Evolutionary conservation across 139 green algal genomes (phyloP).

Genomic region (Volvox reticuliferus): DNA sequence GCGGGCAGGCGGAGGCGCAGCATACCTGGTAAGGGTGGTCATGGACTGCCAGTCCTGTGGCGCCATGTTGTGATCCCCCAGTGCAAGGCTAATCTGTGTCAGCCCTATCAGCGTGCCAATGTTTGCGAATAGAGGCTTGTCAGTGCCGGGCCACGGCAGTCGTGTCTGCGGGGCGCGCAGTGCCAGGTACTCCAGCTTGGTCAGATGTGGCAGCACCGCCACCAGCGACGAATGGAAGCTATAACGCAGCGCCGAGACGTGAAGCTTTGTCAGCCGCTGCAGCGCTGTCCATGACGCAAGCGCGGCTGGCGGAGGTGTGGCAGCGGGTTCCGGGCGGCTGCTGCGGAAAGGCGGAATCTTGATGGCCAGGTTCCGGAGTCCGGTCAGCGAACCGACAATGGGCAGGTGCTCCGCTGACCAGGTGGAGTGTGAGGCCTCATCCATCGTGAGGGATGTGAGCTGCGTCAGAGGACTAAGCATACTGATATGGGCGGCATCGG

Average conservation of each 20-base stretch:
- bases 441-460: slow-evolving; percentile 41
- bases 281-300: slow-evolving; percentile 20
- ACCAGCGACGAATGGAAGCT: slow-evolving; percentile 39
- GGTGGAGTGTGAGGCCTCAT: slow-evolving; percentile 36
- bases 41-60: slow-evolving; percentile 38
- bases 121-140: slow-evolving; percentile 43
- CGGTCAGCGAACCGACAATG: slow-evolving; percentile 45
- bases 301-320: not conserved
- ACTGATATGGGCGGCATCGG: slow-evolving; percentile 27
- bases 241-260: slow-evolving; percentile 36
- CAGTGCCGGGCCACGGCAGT: slow-evolving; percentile 39
- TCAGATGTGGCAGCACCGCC: slow-evolving; percentile 33
- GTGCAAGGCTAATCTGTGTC: slow-evolving; percentile 32
- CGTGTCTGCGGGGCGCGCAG: slow-evolving; percentile 42
- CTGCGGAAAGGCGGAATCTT: slow-evolving; percentile 43
- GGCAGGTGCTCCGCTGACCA: slow-evolving; percentile 38
- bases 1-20: too few species aligned
- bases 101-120: slow-evolving; percentile 42
- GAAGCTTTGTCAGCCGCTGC: slow-evolving; percentile 45
- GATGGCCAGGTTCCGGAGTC: slow-evolving; percentile 29
- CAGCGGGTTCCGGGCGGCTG: not conserved
- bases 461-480: slow-evolving; percentile 34
- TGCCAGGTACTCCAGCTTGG: slow-evolving; percentile 42
- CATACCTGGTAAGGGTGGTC: slow-evolving; percentile 9
- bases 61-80: slow-evolving; percentile 46